phyloP scores from a whole-genome alignment of 257 asterid genomes.

The Solanum pennellii region DNA sequence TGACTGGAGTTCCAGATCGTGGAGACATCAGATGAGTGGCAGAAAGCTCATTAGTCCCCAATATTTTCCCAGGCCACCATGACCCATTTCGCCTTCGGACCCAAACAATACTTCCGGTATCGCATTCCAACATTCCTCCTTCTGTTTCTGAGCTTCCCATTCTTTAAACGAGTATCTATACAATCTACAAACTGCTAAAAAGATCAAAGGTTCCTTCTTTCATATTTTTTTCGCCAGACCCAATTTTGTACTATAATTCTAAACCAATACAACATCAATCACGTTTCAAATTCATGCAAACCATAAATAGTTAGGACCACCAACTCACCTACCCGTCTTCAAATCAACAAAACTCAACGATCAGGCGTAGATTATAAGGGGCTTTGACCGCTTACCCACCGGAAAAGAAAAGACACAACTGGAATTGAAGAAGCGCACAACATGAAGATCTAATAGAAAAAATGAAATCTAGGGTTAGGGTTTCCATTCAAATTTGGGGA shows the following conservation, averaged over 20 bases:
- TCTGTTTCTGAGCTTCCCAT: slow-evolving; percentile 87
- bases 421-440: slow-evolving; percentile 13
- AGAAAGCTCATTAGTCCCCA: slow-evolving; percentile 79
- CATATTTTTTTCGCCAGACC: neutral
- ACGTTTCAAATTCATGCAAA: slow-evolving; percentile 3
- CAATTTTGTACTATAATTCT: neutral
- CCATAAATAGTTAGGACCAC: slow-evolving; percentile 9
- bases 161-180: neutral
- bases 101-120: slow-evolving; percentile 98
- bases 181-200: neutral
- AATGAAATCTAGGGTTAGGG: slow-evolving; percentile 47
- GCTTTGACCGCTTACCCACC: slow-evolving; percentile 38
- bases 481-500: slow-evolving; percentile 41
- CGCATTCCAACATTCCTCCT: slow-evolving; percentile 47
- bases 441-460: slow-evolving; percentile 21
- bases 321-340: slow-evolving; percentile 1
- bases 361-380: slow-evolving; percentile 4
- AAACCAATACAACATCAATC: neutral
- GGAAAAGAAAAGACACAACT: slow-evolving; percentile 23
- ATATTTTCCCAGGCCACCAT: slow-evolving; percentile 99
- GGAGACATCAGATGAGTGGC: slow-evolving; percentile 83
- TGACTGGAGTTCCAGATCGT: slow-evolving; percentile 98
- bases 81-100: slow-evolving; percentile 97
- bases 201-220: neutral
- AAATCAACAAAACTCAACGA: slow-evolving; percentile 2